Base-by-base conservation (phyloP, 306 rosid genomes). In the Cotoneaster glaucophyllus region DNA sequence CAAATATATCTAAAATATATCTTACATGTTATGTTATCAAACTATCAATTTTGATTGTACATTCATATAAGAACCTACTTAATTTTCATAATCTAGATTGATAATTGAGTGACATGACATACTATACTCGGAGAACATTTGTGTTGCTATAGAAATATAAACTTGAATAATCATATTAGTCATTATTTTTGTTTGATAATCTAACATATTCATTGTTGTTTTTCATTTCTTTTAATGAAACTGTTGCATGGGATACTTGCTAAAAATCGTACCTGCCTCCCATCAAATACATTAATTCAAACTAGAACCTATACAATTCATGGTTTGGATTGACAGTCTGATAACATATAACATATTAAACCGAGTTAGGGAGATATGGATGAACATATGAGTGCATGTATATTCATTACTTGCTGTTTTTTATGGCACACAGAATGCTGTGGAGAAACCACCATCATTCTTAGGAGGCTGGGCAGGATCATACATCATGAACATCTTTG, bases 401-500 rank as follows among this genome's bases (percentile, higher is more conserved):
- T 50, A 8, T 28, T 41, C 18, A 54, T 18, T 15, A 48, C 8
- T 74, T 21, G 67, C 43, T 0, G 39, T 68, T 28, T n/a, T 81
- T 29, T 8, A 73, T 28, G 41, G n/a, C 17, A 15, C 26, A 39
- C 21, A 94, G 98, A 94, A 91, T 85, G 98, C 98, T 31, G 93
- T 91, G 25, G 98, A 94, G 88, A 94, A 93, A 79, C 87, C 96
- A 32, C 96, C 98, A 70, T 86, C 93, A 67, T 31, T 78, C 28
- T 22, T 94, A 59, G 98, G 98, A 85, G 96, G 98, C 0, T 94
- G 98, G 97, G 87, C 85, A 68, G 98, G 98, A 70, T 68, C 74
- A 19, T 94, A 87, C 87, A 82, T 86, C 8, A 56, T 91, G 81
- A 94, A 94, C 75, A 84, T 75, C 34, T 94, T 94, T 75, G 98